phyloP scores from a whole-genome alignment of 164 flowering plant species.

The Taxillus chinensis region DNA sequence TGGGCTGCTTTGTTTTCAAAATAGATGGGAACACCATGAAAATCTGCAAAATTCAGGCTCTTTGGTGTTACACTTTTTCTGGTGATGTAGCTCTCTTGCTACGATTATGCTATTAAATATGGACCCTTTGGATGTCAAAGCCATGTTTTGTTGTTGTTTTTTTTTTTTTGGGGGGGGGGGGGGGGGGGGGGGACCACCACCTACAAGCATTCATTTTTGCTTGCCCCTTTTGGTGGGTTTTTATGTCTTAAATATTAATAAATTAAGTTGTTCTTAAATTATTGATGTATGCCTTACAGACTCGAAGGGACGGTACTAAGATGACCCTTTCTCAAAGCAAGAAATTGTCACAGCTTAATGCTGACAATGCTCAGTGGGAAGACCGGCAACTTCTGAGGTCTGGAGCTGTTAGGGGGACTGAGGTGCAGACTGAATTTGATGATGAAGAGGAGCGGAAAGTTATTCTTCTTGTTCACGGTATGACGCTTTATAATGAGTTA shows the following conservation, averaged over 20 bases:
- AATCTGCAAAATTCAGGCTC: too few relatives aligned
- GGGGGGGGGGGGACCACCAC: too few relatives aligned
- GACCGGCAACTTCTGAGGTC: conserved; percentile 92
- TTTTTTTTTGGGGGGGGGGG: too few relatives aligned
- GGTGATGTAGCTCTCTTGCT: too few relatives aligned
- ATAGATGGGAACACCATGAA: too few relatives aligned
- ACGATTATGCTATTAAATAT: too few relatives aligned
- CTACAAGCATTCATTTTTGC: too few relatives aligned
- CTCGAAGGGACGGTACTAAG: conserved; percentile 74
- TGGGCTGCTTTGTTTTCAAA: too few relatives aligned
- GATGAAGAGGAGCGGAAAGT: conserved; percentile 91
- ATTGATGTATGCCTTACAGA: conserved; percentile 24
- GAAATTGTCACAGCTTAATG: conserved; percentile 75
- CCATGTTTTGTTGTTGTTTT: too few relatives aligned
- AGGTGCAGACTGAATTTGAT: conserved; percentile 94
- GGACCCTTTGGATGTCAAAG: too few relatives aligned
- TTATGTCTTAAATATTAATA: not conserved
- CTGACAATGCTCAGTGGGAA: conserved; percentile 98
- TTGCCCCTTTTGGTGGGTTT: not conserved
- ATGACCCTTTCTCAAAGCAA: conserved; percentile 96
- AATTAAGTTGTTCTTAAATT: not conserved
- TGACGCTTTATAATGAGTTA: conserved; percentile 5
- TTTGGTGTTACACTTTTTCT: too few relatives aligned
- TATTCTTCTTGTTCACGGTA: conserved; percentile 96
- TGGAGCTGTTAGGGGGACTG: conserved; percentile 95